These are phyloP conservation scores for Monosporozyma aquatica DNA, from an alignment of 805 yeast species.

Conservation along the genomic window DNA sequence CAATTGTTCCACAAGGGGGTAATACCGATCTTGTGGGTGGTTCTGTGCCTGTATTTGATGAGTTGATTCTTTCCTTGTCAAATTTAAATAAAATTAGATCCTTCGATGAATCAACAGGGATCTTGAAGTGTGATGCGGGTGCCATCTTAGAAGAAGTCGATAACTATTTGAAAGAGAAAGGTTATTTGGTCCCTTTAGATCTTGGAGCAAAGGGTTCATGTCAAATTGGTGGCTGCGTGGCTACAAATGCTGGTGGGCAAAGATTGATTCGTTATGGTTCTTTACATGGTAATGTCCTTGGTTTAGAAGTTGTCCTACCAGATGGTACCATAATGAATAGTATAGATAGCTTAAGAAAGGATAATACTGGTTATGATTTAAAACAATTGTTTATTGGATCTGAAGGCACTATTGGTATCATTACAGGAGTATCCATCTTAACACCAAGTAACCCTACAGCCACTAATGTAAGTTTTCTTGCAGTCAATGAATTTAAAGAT, in stretches of 20 bases:
- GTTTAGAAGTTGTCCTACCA: constrained; percentile 86
- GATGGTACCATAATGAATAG: constrained; percentile 77
- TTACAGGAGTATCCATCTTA: constrained; percentile 82
- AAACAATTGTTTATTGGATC: constrained; percentile 90
- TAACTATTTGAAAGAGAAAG: constrained; percentile 63
- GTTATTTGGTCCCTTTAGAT: constrained; percentile 86
- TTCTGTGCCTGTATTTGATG: constrained; percentile 86
- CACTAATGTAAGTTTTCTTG: constrained; percentile 81
- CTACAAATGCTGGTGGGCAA: constrained; percentile 94
- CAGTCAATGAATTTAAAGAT: constrained; percentile 69
- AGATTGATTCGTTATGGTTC: constrained; percentile 83
- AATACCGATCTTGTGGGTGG: constrained; percentile 96
- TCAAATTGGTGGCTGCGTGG: constrained; percentile 89
- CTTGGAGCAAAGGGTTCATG: constrained; percentile 96
- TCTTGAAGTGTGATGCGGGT: constrained; percentile 85
- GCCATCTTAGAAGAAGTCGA: constrained; percentile 82
- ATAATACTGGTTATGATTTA: constrained; percentile 89
- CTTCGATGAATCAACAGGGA: constrained; percentile 76
- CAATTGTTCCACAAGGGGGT: constrained; percentile 95
- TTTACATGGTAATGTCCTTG: constrained; percentile 83
- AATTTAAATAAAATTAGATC: constrained; percentile 69
- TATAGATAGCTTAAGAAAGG: constrained; percentile 81
- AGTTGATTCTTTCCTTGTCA: constrained; percentile 62
- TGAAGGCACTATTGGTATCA: constrained; percentile 85
- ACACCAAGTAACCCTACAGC: constrained; percentile 86